phyloP scores from a whole-genome alignment of 2,329 filamentous ascomycete species.

The Seiridium unicorne region DNA sequence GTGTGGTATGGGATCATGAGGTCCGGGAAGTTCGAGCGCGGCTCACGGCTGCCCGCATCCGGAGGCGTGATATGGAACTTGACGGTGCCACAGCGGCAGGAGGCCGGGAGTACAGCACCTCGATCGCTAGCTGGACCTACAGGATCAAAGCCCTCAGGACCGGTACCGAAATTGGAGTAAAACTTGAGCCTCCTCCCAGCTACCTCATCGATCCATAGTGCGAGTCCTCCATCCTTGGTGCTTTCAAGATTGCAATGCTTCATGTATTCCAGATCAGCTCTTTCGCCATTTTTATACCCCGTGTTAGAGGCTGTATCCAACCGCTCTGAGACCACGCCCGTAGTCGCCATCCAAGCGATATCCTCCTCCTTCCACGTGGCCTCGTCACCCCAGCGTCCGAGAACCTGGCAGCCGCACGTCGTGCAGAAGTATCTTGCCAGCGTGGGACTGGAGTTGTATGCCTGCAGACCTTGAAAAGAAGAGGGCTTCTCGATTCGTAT shows the following conservation, averaged over 20 bases:
- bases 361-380: too few relatives aligned
- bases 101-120: constrained; percentile 34
- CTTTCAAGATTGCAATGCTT: constrained; percentile 31
- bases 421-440: too few relatives aligned
- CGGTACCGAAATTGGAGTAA: constrained; percentile 9
- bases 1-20: constrained; percentile 47
- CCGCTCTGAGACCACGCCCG: too few relatives aligned
- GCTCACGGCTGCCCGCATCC: constrained; percentile 38
- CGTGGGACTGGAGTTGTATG: too few relatives aligned
- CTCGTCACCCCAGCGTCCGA: too few relatives aligned
- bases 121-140: neutral
- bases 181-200: neutral
- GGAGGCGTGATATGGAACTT: constrained; percentile 58
- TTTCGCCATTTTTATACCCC: constrained; percentile 12
- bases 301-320: neutral
- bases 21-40: constrained; percentile 51
- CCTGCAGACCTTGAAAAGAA: too few relatives aligned
- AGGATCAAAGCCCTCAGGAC: neutral
- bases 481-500: constrained; percentile 21
- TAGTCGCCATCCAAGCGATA: too few relatives aligned
- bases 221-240: constrained; percentile 14
- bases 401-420: too few relatives aligned
- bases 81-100: constrained; percentile 55
- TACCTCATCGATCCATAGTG: constrained; percentile 24
- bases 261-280: constrained; percentile 7